Evolutionary conservation across 495 filamentous ascomycete genomes (phyloP).

Genomic region (Penicillium atrosanguineum): DNA sequence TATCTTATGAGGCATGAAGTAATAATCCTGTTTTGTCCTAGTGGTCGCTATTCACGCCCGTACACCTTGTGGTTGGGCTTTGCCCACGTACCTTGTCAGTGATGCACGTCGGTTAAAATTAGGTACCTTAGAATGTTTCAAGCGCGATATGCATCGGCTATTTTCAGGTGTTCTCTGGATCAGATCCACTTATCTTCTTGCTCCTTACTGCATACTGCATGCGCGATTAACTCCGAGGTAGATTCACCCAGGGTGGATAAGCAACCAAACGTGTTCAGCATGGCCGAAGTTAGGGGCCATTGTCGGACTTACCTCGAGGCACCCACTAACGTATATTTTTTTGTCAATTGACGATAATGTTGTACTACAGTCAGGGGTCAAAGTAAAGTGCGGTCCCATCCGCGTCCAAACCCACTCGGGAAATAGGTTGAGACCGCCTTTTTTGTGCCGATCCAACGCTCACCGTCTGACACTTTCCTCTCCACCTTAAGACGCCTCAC

Average conservation of each 20-base stretch:
- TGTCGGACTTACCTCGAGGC: neutral
- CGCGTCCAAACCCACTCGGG: conserved; percentile 12
- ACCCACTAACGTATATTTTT: neutral
- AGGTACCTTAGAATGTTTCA: neutral
- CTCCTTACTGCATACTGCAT: neutral
- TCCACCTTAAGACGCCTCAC: neutral
- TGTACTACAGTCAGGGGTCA: neutral
- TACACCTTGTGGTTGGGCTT: neutral
- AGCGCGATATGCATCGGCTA: neutral
- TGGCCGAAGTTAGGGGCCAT: neutral
- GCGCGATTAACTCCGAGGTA: neutral
- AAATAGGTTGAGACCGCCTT: conserved; percentile 25
- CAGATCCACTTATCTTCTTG: neutral
- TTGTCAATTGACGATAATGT: neutral
- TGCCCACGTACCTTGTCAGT: neutral
- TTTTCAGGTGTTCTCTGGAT: neutral
- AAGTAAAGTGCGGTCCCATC: conserved; percentile 5
- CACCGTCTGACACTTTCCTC: conserved; percentile 17
- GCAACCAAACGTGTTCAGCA: neutral
- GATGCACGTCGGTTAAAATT: no score
- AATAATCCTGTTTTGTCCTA: neutral
- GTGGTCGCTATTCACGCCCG: neutral
- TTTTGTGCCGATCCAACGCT: conserved; percentile 29
- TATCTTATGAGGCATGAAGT: no score
- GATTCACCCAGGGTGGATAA: neutral